Percentiles rank a stretch among this genome's conserved stretches.
These are phyloP conservation scores for Cucumis sativus DNA, from an alignment of 306 rosid species.

Conservation along the genomic window Cucumber_9930_V3 NC_026658.2:2559001-2559500, in stretches of 20 bases:
- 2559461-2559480: neutral
- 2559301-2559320: neutral
- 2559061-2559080: conserved; percentile 48
- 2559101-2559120: conserved; percentile 43
- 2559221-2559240: conserved; percentile 36
- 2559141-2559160: conserved; percentile 22
- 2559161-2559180: conserved; percentile 46
- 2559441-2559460: neutral
- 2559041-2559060: conserved; percentile 56
- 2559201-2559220: conserved; percentile 61
- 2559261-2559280: neutral
- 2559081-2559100: conserved; percentile 33
- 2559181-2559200: conserved; percentile 43
- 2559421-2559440: neutral
- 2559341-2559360: neutral
- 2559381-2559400: neutral
- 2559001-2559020: conserved; percentile 44
- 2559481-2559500: neutral
- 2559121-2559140: conserved; percentile 57
- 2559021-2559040: conserved; percentile 40
- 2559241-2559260: neutral
- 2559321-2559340: neutral
- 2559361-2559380: neutral
- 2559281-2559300: neutral
- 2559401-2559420: neutral